phyloP scores from a whole-genome alignment of 2,329 filamentous ascomycete genomes.

The Thelonectria rubi region DNA sequence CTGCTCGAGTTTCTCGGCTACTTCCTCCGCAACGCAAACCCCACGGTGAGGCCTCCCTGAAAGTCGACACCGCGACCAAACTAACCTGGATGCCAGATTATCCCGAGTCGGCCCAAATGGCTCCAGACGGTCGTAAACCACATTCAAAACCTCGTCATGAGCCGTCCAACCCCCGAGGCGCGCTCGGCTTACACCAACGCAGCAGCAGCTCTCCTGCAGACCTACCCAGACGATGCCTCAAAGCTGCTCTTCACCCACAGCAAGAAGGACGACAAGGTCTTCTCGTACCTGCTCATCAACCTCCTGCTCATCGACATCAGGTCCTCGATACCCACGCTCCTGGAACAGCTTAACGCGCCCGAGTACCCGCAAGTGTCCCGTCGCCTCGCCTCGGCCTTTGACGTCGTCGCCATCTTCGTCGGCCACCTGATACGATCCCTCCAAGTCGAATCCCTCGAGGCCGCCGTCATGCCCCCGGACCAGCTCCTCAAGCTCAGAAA shows the following conservation, averaged over 20 bases:
- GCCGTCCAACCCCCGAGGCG: slow-evolving; percentile 62
- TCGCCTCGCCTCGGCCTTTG: slow-evolving; percentile 68
- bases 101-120: slow-evolving; percentile 64
- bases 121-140: slow-evolving; percentile 56
- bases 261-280: slow-evolving; percentile 58
- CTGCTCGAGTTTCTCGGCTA: slow-evolving; percentile 65
- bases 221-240: slow-evolving; percentile 58
- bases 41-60: slow-evolving; percentile 51
- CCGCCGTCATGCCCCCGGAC: slow-evolving; percentile 63
- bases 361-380: slow-evolving; percentile 61
- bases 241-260: slow-evolving; percentile 62
- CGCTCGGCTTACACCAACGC: slow-evolving; percentile 68
- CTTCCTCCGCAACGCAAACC: slow-evolving; percentile 59
- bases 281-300: slow-evolving; percentile 70
- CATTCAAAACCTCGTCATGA: slow-evolving; percentile 63
- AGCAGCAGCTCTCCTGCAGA: slow-evolving; percentile 64
- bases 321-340: slow-evolving; percentile 67
- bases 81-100: slow-evolving; percentile 48
- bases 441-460: slow-evolving; percentile 55
- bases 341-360: slow-evolving; percentile 65
- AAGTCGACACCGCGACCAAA: neutral
- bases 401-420: slow-evolving; percentile 69
- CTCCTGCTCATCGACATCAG: slow-evolving; percentile 73
- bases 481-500: slow-evolving; percentile 69
- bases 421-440: slow-evolving; percentile 64